Percentiles rank a stretch among this genome's conserved stretches.
Conservation (phyloP, 2,329 filamentous ascomycete species). For the Nothophaeocryptopus gaeumannii region DNA sequence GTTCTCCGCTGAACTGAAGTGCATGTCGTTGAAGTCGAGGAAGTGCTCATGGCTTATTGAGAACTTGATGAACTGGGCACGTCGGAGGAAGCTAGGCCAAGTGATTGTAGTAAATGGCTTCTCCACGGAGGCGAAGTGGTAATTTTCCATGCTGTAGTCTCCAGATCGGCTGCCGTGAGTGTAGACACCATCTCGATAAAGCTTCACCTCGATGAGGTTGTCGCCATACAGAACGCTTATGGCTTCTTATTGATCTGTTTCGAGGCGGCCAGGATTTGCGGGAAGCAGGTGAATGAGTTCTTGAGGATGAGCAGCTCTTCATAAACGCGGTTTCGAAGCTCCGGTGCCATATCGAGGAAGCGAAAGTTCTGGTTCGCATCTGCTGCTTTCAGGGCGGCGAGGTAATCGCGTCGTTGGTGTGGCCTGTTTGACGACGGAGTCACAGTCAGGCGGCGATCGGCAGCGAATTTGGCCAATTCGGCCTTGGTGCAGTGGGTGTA, state of each 20-base stretch:
- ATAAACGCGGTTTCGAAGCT: constrained; percentile 15
- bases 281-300: constrained; percentile 34
- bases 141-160: background rate
- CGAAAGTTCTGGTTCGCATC: constrained; percentile 11
- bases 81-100: constrained; percentile 14
- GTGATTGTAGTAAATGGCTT: background rate
- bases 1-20: too few relatives aligned
- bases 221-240: constrained; percentile 43
- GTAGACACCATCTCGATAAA: constrained; percentile 10
- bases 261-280: constrained; percentile 40
- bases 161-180: constrained; percentile 10
- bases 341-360: constrained; percentile 11
- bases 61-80: constrained; percentile 8
- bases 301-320: constrained; percentile 9
- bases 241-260: constrained; percentile 41
- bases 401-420: constrained; percentile 2
- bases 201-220: constrained; percentile 50
- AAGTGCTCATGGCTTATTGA: too few relatives aligned
- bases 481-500: constrained; percentile 13
- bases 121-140: too few relatives aligned
- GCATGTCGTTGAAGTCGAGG: too few relatives aligned
- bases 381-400: constrained; percentile 10
- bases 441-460: constrained; percentile 5
- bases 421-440: background rate
- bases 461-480: constrained; percentile 14